A percentile compares a stretch with the other conserved stretches of the same genome.
Conservation (phyloP, 352 stramenopile genomes). For the Phytophthora aleatoria region DNA sequence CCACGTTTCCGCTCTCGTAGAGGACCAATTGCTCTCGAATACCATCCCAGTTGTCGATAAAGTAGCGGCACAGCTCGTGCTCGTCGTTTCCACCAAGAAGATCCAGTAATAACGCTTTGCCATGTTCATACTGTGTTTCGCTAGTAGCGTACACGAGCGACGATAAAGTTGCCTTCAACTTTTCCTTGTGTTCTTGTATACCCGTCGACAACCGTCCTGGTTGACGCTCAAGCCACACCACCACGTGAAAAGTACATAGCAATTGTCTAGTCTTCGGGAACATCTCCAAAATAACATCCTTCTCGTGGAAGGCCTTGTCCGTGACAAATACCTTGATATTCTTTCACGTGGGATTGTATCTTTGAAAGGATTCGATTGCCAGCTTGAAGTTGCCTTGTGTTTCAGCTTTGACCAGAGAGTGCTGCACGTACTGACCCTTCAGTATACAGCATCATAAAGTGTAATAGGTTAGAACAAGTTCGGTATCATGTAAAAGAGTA, state of each 20-base stretch:
- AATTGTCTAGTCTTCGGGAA: background rate
- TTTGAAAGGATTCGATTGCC: conserved; percentile 8
- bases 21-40: conserved; percentile 2
- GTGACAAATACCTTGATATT: conserved; percentile 6
- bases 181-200: background rate
- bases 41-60: conserved; percentile 3
- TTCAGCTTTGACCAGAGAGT: conserved; percentile 4
- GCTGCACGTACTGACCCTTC: conserved; percentile 9
- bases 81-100: background rate
- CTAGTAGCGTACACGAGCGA: background rate
- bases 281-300: too few species aligned
- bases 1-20: conserved; percentile 1
- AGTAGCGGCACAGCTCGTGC: background rate
- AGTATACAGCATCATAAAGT: background rate
- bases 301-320: conserved; percentile 10
- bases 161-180: background rate
- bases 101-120: background rate
- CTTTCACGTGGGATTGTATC: background rate
- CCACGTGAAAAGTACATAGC: background rate
- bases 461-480: background rate
- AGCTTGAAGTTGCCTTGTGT: background rate
- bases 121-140: background rate
- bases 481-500: background rate
- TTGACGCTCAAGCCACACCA: background rate
- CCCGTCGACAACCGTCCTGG: background rate